Conservation (phyloP, 2,329 filamentous ascomycete genomes). For the Colletotrichum sp. region DNA sequence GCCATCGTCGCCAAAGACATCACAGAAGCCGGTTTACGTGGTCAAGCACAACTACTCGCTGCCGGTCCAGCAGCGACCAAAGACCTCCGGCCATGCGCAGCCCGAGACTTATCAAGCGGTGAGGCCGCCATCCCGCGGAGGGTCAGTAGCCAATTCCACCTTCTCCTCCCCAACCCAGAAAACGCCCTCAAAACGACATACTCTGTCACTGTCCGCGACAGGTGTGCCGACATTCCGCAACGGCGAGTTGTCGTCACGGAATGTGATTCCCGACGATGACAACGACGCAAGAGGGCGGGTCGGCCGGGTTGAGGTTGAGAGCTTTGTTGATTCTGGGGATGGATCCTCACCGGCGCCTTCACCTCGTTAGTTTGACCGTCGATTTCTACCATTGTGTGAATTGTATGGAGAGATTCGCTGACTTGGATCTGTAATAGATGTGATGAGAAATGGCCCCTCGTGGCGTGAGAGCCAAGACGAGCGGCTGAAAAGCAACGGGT, state of each 20-base stretch:
- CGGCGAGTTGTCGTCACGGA: background rate
- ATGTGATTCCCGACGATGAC: background rate
- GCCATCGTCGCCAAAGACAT: constrained; percentile 8
- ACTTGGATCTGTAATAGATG: background rate
- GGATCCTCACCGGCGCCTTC: constrained; percentile 23
- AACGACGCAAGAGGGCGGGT: constrained; percentile 7
- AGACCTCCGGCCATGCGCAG: background rate
- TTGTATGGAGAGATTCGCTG: background rate
- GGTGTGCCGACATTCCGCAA: background rate
- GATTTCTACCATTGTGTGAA: background rate
- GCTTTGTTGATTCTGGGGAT: constrained; percentile 11
- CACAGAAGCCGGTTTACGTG: constrained; percentile 26
- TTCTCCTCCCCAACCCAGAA: constrained; percentile 18
- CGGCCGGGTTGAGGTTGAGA: constrained; percentile 20
- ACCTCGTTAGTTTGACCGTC: constrained; percentile 29
- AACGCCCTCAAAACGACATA: constrained; percentile 9
- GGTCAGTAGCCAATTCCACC: constrained; percentile 20
- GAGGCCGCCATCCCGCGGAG: constrained; percentile 21
- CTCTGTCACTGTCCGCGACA: background rate
- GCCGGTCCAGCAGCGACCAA: constrained; percentile 14
- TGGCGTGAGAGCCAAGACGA: constrained; percentile 12
- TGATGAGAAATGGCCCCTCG: constrained; percentile 18
- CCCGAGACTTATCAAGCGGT: constrained; percentile 1
- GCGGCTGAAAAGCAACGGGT: constrained; percentile 28
- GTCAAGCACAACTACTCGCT: constrained; percentile 24